Percentiles rank a stretch among this genome's conserved stretches.
These are phyloP conservation scores for Austroboletus rostrupii DNA, from an alignment of 1,284 basidiomycete genomes.

Conservation along the genomic window DNA sequence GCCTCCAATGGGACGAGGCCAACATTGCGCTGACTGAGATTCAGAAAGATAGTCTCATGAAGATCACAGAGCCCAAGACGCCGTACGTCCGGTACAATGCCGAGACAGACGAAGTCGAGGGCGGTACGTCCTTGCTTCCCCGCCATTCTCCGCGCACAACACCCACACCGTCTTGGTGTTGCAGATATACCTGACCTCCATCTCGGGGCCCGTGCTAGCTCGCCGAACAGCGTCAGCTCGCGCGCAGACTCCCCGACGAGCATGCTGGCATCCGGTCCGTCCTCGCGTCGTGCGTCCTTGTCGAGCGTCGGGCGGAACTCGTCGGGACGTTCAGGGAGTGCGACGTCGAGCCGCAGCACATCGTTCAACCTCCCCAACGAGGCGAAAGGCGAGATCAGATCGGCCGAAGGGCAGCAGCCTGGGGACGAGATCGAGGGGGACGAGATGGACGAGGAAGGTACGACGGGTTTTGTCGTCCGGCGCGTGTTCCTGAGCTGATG, in stretches of 20 bases:
- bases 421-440: slow-evolving; percentile 72
- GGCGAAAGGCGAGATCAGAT: slow-evolving; percentile 52
- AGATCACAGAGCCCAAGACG: slow-evolving; percentile 96
- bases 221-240: slow-evolving; percentile 33
- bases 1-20: slow-evolving; percentile 87
- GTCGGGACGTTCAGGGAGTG: slow-evolving; percentile 54
- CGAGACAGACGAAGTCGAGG: slow-evolving; percentile 77
- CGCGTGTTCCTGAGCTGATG: slow-evolving; percentile 1
- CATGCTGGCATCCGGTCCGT: slow-evolving; percentile 52
- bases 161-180: not conserved
- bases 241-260: slow-evolving; percentile 48
- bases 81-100: slow-evolving; percentile 89
- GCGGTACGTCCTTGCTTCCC: slow-evolving; percentile 49
- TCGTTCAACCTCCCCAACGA: slow-evolving; percentile 78
- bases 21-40: slow-evolving; percentile 88
- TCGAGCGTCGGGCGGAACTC: slow-evolving; percentile 55
- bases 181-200: slow-evolving; percentile 64
- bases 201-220: slow-evolving; percentile 39
- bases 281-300: slow-evolving; percentile 78
- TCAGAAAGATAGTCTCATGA: slow-evolving; percentile 91
- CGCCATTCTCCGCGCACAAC: not conserved
- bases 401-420: slow-evolving; percentile 43
- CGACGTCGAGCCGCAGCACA: slow-evolving; percentile 72
- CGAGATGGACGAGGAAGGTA: slow-evolving; percentile 85
- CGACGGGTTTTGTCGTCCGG: slow-evolving; percentile 22